A percentile compares a stretch with the other conserved stretches of the same genome.
phyloP scores from a whole-genome alignment of 768 basidiomycete species.

The Rhodotorula paludigena region DNA sequence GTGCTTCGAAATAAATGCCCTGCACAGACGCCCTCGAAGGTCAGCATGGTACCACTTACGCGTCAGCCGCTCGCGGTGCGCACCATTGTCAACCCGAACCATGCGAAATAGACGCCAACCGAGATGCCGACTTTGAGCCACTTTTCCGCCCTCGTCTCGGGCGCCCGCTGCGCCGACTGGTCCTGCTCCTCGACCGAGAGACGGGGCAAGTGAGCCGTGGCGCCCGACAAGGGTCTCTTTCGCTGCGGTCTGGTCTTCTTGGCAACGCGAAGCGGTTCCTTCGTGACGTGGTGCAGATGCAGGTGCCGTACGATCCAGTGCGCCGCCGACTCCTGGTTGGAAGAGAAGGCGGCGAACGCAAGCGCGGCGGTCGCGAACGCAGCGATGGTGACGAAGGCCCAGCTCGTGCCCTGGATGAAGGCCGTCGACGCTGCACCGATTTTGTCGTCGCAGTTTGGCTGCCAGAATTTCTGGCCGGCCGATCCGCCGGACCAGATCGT shows the following conservation, averaged over 20 bases:
- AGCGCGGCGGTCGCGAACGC: not conserved
- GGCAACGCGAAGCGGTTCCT: too few relatives aligned
- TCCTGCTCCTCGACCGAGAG: too few relatives aligned
- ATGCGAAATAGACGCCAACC: not conserved
- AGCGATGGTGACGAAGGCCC: not conserved
- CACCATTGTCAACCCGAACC: constrained; percentile 2
- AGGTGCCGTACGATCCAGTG: constrained; percentile 5
- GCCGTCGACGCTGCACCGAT: not conserved
- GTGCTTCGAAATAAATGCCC: not conserved
- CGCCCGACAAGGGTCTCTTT: too few relatives aligned
- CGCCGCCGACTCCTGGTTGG: not conserved
- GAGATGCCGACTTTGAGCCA: not conserved
- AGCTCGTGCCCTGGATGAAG: constrained; percentile 1
- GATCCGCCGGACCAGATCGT: constrained; percentile 1
- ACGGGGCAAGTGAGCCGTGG: too few relatives aligned
- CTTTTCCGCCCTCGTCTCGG: not conserved
- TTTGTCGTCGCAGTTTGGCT: constrained; percentile 1
- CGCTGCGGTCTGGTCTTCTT: too few relatives aligned
- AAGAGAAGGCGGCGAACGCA: not conserved
- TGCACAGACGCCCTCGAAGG: not conserved
- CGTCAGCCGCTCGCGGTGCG: too few relatives aligned
- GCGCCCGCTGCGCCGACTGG: too few relatives aligned
- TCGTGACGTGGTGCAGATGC: too few relatives aligned
- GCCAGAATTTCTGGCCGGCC: not conserved
- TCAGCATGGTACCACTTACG: too few relatives aligned